A percentile compares a stretch with the other conserved stretches of the same genome.
Conservation (phyloP, 768 basidiomycete species). For the Tricholoma sp. region DNA sequence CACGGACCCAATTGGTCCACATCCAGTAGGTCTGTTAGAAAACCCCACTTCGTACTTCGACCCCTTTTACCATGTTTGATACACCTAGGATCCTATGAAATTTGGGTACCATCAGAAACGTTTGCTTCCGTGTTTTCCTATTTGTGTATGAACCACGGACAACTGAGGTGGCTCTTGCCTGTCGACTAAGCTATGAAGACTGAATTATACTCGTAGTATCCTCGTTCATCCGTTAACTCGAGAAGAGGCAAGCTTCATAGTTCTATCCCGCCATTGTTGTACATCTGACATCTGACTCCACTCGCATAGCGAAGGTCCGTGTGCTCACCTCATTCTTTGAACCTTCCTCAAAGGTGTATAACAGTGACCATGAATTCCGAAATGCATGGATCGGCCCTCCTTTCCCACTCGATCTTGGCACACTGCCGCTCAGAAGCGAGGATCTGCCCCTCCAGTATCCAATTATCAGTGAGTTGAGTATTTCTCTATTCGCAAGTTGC, state of each 20-base stretch:
- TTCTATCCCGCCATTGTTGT: neutral
- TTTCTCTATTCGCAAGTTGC: neutral
- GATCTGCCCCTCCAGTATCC: constrained; percentile 65
- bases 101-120: constrained; percentile 74
- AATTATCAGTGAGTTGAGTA: constrained; percentile 47
- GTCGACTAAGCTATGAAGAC: neutral
- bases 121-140: constrained; percentile 77
- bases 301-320: constrained; percentile 46
- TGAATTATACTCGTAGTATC: constrained; percentile 38
- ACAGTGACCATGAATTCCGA: constrained; percentile 67
- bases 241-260: constrained; percentile 50
- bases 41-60: no score
- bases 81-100: constrained; percentile 66
- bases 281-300: neutral
- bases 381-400: constrained; percentile 71
- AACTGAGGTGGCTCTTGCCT: constrained; percentile 47
- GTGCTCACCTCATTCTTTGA: neutral
- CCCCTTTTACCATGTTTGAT: neutral
- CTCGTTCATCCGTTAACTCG: constrained; percentile 71
- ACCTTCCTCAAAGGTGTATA: neutral
- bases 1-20: constrained; percentile 62
- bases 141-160: constrained; percentile 59
- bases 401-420: constrained; percentile 59
- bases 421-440: constrained; percentile 45
- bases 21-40: constrained; percentile 58